Conservation (phyloP, 2,329 filamentous ascomycete genomes). For the Aureobasidium sp. region DNA sequence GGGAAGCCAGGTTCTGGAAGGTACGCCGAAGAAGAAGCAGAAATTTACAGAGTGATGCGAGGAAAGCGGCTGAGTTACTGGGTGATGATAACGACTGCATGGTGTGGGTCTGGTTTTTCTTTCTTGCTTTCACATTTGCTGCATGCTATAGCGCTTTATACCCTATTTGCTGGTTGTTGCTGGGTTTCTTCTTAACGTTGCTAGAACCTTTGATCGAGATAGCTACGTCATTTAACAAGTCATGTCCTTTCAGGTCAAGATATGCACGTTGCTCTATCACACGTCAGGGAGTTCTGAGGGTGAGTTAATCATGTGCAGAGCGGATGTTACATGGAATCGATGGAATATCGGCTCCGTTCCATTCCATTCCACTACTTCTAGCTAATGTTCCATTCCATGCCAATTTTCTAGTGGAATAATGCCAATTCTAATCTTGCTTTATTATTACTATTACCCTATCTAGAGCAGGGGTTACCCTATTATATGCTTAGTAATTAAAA, state of each 20-base stretch:
- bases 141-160: conserved; percentile 5
- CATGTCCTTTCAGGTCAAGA: not conserved
- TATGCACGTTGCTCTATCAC: not conserved
- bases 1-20: conserved; percentile 45
- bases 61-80: not conserved
- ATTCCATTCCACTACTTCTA: too few species aligned
- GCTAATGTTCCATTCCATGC: too few species aligned
- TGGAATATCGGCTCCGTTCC: too few species aligned
- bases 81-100: not conserved
- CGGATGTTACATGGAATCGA: too few species aligned
- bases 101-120: not conserved
- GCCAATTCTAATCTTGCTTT: too few species aligned
- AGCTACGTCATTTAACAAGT: not conserved
- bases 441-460: too few species aligned
- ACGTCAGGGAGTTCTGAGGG: not conserved
- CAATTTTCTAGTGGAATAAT: too few species aligned
- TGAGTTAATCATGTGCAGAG: not conserved
- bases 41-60: not conserved
- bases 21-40: conserved; percentile 30
- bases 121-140: not conserved
- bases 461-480: too few species aligned
- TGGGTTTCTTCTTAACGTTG: not conserved
- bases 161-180: not conserved
- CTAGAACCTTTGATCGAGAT: not conserved
- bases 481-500: too few species aligned